Conservation (phyloP, 768 basidiomycete genomes). For the Hemileccinum impolitum region DNA sequence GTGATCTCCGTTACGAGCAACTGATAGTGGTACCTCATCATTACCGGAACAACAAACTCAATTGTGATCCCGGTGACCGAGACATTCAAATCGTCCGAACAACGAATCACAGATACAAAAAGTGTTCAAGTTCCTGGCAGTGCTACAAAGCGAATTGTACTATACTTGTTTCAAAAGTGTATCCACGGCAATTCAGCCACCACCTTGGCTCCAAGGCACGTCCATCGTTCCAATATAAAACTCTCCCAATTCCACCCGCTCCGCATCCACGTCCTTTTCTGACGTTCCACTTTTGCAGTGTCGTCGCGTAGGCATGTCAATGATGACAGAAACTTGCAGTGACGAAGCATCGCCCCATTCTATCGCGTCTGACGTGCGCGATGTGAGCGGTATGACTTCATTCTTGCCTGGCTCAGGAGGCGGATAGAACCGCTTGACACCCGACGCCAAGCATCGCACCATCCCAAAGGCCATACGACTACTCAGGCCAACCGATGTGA, state of each 20-base stretch:
- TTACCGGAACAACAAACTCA: too few relatives aligned
- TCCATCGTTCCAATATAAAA: conserved; percentile 27
- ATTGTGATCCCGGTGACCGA: too few relatives aligned
- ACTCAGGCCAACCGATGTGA: too few relatives aligned
- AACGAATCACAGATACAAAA: background rate
- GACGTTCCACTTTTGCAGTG: background rate
- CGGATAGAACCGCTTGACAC: conserved; percentile 2
- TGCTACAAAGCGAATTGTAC: background rate
- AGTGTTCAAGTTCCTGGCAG: background rate
- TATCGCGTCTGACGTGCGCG: background rate
- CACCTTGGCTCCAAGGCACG: conserved; percentile 12
- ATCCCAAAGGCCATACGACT: background rate
- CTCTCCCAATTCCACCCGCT: conserved; percentile 33
- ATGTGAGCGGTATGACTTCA: background rate
- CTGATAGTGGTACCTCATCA: too few relatives aligned
- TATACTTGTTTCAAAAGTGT: background rate
- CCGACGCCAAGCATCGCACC: background rate
- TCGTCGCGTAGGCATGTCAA: conserved; percentile 38
- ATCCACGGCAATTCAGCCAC: background rate
- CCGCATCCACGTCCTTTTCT: conserved; percentile 1
- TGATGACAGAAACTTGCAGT: conserved; percentile 38
- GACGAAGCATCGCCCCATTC: conserved; percentile 12
- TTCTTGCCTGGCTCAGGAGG: background rate
- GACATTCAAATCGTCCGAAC: background rate
- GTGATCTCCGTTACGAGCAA: too few relatives aligned